Base-by-base conservation (phyloP, 768 basidiomycete species). In the Tylopilus subfusipes region DNA sequence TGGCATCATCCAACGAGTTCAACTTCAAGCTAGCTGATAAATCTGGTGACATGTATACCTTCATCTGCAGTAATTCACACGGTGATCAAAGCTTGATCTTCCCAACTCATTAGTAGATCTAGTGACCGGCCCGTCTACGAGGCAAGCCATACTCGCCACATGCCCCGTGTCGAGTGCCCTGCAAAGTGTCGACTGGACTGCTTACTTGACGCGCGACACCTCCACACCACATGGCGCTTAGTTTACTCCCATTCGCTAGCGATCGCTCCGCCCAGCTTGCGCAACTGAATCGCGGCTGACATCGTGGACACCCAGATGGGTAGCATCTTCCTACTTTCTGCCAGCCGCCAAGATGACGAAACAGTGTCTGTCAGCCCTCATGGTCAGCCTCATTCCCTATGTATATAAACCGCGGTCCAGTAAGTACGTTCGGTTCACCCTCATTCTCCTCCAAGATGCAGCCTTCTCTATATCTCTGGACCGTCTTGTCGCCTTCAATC, bases 371-470 rank as follows among this genome's bases (percentile, higher is more conserved):
- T 38, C 36, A 38, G 36, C 36, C 36, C n/a, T 19, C 36, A 18
- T 38, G 42, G 58, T 64, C 55, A 64, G 62, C 62, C 63, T 33
- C 52, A 22, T 22, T 25, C 22, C 7, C 24, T 36, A 33, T 27
- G 25, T 39, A 64, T 53, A 59, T 62, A 54, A 52, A 38, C 40
- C 34, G 19, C 16, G 8, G n/a, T n/a, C n/a, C 24, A 19, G n/a
- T 36, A 13, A 31, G 38, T 29, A 21, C 24, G 12, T 31, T 30
- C 43, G 43, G 2, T 14, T 34, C 25, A 38, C 29, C 51, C 14
- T 19, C n/a, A 18, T 45, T 49, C 9, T 48, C 46, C 27, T 18
- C n/a, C 39, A 40, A 45, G 27, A 64, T 64, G 60, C 54, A 44
- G 40, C 24, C 24, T 18, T 16, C 39, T 27, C 25, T 27, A 4